Conservation (phyloP, 345 rosid species). For the Heritiera fomes region DNA sequence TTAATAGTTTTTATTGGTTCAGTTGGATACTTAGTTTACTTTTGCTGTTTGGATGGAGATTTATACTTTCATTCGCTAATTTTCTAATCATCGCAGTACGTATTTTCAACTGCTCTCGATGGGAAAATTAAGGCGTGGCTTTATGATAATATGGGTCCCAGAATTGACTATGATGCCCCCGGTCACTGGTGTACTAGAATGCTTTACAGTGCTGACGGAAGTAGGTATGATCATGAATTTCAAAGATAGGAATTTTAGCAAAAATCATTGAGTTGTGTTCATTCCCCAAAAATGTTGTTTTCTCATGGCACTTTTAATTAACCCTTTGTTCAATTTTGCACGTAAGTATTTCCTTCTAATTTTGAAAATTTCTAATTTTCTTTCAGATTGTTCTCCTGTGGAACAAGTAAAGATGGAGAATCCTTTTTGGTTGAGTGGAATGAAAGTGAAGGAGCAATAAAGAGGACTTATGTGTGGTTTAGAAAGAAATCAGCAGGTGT, state of each 20-base stretch:
- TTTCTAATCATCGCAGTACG: conserved; percentile 59
- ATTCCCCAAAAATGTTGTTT: not conserved
- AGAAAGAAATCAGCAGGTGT: conserved; percentile 65
- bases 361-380: not conserved
- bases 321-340: not conserved
- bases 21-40: no score
- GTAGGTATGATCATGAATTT: conserved; percentile 47
- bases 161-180: conserved; percentile 85
- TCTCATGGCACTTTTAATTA: conserved; percentile 3
- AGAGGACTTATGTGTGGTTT: conserved; percentile 68
- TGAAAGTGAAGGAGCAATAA: conserved; percentile 88
- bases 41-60: no score
- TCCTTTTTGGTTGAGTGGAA: conserved; percentile 89
- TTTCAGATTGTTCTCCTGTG: conserved; percentile 19
- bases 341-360: not conserved
- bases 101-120: conserved; percentile 76
- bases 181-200: conserved; percentile 78
- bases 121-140: conserved; percentile 94
- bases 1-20: no score
- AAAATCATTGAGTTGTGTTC: not conserved
- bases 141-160: conserved; percentile 74
- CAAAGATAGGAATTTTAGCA: not conserved
- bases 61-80: no score
- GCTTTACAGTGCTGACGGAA: conserved; percentile 87
- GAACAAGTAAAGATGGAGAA: conserved; percentile 79